Conservation (phyloP, 352 stramenopile genomes). For the Phytopythium oedochilum region DNA sequence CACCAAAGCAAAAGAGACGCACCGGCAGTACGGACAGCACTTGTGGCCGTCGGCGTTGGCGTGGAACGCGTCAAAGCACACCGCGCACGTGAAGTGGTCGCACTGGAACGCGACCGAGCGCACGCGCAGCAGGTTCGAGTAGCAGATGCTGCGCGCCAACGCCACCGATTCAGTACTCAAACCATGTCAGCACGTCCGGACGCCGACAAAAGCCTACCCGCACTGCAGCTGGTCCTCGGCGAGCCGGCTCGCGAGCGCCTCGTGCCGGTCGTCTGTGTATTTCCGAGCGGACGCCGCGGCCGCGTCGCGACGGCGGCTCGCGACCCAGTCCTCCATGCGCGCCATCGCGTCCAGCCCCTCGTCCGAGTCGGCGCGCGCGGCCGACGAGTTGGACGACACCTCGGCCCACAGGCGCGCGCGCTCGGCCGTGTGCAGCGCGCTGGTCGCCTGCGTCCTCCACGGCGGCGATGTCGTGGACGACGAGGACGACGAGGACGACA, state of each 20-base stretch:
- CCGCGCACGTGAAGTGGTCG: constrained; percentile 57
- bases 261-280: constrained; percentile 48
- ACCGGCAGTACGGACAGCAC: constrained; percentile 66
- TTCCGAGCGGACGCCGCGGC: constrained; percentile 26
- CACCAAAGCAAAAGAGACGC: neutral
- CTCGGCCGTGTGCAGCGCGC: constrained; percentile 5
- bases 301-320: constrained; percentile 24
- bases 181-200: too few species aligned
- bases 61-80: constrained; percentile 51
- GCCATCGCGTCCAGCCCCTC: constrained; percentile 27
- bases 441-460: neutral
- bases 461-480: neutral
- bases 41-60: constrained; percentile 45
- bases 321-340: constrained; percentile 45
- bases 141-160: constrained; percentile 43
- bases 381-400: constrained; percentile 21
- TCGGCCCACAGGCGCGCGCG: constrained; percentile 40
- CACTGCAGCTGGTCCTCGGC: constrained; percentile 66
- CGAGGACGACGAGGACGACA: neutral
- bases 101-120: constrained; percentile 54
- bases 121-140: constrained; percentile 51
- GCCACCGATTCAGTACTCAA: neutral
- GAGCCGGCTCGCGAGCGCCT: constrained; percentile 40
- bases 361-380: constrained; percentile 12
- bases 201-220: too few species aligned